These are phyloP conservation scores for Trichosporon ovoides DNA, from an alignment of 1,284 basidiomycete species.

Conservation along the genomic window DNA sequence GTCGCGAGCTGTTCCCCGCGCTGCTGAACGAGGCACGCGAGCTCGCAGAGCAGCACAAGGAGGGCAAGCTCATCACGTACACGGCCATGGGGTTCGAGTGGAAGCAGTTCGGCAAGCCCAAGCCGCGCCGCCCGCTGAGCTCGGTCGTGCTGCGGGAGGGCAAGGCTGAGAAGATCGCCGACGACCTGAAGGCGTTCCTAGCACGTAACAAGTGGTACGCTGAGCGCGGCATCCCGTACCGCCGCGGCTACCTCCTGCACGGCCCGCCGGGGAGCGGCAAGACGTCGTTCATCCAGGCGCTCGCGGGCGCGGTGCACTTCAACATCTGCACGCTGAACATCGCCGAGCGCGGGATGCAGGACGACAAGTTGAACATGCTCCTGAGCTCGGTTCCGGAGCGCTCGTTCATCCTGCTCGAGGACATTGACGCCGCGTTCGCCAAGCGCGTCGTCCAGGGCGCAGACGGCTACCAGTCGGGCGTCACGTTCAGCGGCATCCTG, in stretches of 20 bases:
- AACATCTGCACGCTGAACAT: constrained; percentile 96
- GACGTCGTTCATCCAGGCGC: constrained; percentile 95
- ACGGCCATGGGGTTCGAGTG: constrained; percentile 96
- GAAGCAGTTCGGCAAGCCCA: constrained; percentile 89
- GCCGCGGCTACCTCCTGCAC: constrained; percentile 89
- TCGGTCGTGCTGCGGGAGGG: constrained; percentile 90
- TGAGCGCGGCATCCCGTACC: constrained; percentile 94
- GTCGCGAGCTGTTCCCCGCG: constrained; percentile 71
- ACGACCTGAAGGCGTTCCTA: constrained; percentile 78
- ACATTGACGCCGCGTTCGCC: constrained; percentile 97
- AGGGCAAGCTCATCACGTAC: constrained; percentile 93
- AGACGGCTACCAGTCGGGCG: constrained; percentile 90
- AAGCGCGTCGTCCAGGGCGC: constrained; percentile 80
- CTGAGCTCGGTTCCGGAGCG: constrained; percentile 89
- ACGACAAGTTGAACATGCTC: constrained; percentile 93
- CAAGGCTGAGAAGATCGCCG: constrained; percentile 70
- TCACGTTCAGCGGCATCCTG: constrained; percentile 95
- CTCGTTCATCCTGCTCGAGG: constrained; percentile 89
- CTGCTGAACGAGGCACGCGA: constrained; percentile 83
- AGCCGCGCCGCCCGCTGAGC: constrained; percentile 75
- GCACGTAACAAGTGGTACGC: constrained; percentile 88
- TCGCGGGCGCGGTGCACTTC: constrained; percentile 86
- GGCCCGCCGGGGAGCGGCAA: constrained; percentile 98
- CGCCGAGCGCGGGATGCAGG: constrained; percentile 90
- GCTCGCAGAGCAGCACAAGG: constrained; percentile 75